These are phyloP conservation scores for Fistulinella prunicolor DNA, from an alignment of 768 basidiomycete genomes.

Conservation along the genomic window DNA sequence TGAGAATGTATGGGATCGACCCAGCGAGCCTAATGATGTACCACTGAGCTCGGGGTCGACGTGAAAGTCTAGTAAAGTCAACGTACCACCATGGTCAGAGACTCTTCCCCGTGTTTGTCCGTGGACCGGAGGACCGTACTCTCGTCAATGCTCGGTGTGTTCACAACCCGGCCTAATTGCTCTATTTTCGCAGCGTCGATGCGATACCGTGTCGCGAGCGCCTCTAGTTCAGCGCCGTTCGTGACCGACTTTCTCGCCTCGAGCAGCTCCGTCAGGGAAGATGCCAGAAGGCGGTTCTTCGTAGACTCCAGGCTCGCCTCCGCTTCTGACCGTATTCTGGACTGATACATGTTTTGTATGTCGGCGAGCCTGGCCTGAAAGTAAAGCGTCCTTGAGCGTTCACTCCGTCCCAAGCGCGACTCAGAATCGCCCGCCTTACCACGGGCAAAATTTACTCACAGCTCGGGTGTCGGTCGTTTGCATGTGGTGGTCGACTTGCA, in stretches of 20 bases:
- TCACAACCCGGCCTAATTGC: constrained; percentile 54
- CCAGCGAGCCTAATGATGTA: constrained; percentile 25
- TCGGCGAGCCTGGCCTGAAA: constrained; percentile 19
- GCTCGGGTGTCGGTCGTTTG: constrained; percentile 40
- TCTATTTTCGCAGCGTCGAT: constrained; percentile 54
- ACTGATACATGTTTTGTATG: constrained; percentile 47
- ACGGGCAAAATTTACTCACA: constrained; percentile 33
- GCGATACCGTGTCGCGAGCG: constrained; percentile 52
- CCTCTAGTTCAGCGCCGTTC: constrained; percentile 41
- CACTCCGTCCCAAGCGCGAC: no score
- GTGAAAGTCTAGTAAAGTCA: not conserved
- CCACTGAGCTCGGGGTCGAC: not conserved
- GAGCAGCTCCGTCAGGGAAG: constrained; percentile 53
- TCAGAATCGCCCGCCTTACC: no score
- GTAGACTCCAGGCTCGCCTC: constrained; percentile 45
- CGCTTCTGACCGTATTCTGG: constrained; percentile 53
- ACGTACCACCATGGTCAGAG: constrained; percentile 48
- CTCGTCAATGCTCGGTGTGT: constrained; percentile 58
- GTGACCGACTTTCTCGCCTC: constrained; percentile 56
- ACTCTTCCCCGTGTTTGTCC: constrained; percentile 57
- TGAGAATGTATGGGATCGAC: constrained; percentile 16
- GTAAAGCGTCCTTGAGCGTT: no score
- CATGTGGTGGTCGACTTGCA: constrained; percentile 67
- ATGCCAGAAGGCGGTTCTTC: constrained; percentile 54
- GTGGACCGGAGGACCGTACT: constrained; percentile 41